phyloP scores from a whole-genome alignment of 2,329 filamentous ascomycete genomes.

The Ophiostoma piceae region DNA sequence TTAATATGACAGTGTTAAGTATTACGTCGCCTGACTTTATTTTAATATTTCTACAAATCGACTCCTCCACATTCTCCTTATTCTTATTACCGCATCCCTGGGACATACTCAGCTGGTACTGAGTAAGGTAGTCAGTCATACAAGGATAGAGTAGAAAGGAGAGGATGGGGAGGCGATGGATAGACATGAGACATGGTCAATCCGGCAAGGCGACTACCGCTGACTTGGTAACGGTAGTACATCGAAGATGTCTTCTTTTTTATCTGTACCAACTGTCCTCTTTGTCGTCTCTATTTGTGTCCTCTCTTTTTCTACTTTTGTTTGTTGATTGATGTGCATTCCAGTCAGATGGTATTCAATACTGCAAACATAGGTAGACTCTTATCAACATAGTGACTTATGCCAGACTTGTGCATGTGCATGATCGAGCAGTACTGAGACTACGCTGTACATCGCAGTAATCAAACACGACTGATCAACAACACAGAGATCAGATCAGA shows the following conservation, averaged over 20 bases:
- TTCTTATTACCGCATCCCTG: neutral
- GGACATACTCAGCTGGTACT: neutral
- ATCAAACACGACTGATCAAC: neutral
- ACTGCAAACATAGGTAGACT: too few relatives aligned
- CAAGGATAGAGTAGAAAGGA: too few relatives aligned
- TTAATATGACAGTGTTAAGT: neutral
- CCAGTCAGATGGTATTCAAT: too few relatives aligned
- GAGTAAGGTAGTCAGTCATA: too few relatives aligned
- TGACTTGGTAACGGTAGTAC: neutral
- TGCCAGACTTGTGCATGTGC: neutral
- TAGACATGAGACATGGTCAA: neutral
- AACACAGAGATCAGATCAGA: neutral
- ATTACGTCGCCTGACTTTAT: too few relatives aligned
- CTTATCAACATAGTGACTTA: too few relatives aligned
- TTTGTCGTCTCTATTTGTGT: neutral
- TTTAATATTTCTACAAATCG: too few relatives aligned
- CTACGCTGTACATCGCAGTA: neutral
- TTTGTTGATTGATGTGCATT: too few relatives aligned
- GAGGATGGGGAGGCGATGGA: too few relatives aligned
- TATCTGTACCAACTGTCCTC: too few relatives aligned
- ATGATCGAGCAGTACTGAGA: neutral
- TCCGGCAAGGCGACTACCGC: neutral
- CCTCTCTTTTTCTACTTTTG: neutral
- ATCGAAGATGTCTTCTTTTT: too few relatives aligned
- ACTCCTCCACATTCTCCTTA: neutral